Percentiles rank a stretch among this genome's conserved stretches.
These are phyloP conservation scores for Gymnopilus dilepis DNA, from an alignment of 768 basidiomycete species.

Conservation along the genomic window DNA sequence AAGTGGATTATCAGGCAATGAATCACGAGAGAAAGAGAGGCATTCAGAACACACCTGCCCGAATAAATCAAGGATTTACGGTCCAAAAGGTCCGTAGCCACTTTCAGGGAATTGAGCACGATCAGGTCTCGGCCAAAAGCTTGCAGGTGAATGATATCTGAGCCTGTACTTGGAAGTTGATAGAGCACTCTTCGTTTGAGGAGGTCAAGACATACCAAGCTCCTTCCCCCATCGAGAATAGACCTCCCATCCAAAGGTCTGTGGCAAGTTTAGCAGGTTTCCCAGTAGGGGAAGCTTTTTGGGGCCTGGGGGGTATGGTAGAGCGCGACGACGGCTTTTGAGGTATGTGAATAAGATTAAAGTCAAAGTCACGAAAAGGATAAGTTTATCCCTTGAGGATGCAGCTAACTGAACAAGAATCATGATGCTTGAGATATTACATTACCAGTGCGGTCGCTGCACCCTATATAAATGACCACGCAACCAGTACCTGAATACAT, in stretches of 20 bases:
- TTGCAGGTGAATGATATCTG: conserved; percentile 35
- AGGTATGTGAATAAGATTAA: neutral
- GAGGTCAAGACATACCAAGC: conserved; percentile 18
- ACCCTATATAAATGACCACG: too few species aligned
- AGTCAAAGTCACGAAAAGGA: neutral
- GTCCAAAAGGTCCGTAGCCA: conserved; percentile 44
- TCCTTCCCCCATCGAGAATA: conserved; percentile 38
- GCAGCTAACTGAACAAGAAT: too few species aligned
- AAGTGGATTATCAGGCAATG: too few species aligned
- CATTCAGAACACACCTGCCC: conserved; percentile 30
- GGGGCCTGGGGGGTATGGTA: conserved; percentile 44
- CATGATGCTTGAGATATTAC: too few species aligned
- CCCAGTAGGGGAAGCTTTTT: conserved; percentile 47
- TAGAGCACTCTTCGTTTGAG: neutral
- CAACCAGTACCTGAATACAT: too few species aligned
- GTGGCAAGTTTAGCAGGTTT: conserved; percentile 49
- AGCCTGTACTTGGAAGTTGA: conserved; percentile 23
- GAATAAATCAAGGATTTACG: conserved; percentile 48
- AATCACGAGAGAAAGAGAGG: too few species aligned
- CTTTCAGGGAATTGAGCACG: conserved; percentile 39
- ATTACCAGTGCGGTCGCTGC: too few species aligned
- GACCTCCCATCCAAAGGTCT: conserved; percentile 44
- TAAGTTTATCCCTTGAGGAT: neutral
- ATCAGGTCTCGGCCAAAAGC: conserved; percentile 38
- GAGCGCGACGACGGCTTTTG: conserved; percentile 19